Percentiles rank a stretch among this genome's conserved stretches.
These are phyloP conservation scores for Periconia sp. DNA, from an alignment of 2,329 filamentous ascomycete species.

Conservation along the genomic window DNA sequence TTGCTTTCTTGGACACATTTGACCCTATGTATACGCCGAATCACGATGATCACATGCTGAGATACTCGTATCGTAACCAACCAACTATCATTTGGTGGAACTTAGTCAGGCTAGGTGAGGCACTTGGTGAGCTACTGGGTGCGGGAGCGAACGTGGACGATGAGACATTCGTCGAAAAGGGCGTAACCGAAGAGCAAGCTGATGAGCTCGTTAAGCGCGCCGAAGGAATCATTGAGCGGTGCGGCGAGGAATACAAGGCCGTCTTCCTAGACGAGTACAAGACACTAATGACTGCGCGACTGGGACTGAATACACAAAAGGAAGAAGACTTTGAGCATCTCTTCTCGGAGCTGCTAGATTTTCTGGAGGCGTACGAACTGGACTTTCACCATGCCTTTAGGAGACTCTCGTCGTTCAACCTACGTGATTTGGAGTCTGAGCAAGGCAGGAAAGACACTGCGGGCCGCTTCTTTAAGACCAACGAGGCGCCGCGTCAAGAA, in stretches of 20 bases:
- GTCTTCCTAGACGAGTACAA: constrained; percentile 92
- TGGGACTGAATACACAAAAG: constrained; percentile 75
- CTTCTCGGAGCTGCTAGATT: constrained; percentile 83
- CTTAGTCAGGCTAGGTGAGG: constrained; percentile 86
- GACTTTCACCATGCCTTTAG: constrained; percentile 97
- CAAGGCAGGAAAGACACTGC: constrained; percentile 70
- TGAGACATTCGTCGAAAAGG: constrained; percentile 71
- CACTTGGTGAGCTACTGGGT: constrained; percentile 86
- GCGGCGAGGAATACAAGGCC: constrained; percentile 85
- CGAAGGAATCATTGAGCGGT: constrained; percentile 79
- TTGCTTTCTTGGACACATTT: constrained; percentile 97
- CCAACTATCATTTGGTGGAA: constrained; percentile 99
- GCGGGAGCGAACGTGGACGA: constrained; percentile 75
- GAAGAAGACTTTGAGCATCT: constrained; percentile 79
- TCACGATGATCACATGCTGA: constrained; percentile 86
- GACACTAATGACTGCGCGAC: constrained; percentile 76
- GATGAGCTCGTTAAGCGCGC: constrained; percentile 77
- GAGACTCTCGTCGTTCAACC: constrained; percentile 68
- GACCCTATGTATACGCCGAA: constrained; percentile 95
- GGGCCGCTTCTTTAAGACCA: constrained; percentile 77
- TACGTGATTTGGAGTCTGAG: constrained; percentile 69
- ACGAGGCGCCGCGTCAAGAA: constrained; percentile 62
- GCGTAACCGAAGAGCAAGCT: constrained; percentile 72
- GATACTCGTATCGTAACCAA: constrained; percentile 93
- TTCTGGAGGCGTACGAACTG: constrained; percentile 78